Percentiles rank a stretch among this genome's conserved stretches.
These are phyloP conservation scores for Aureobasidium leucospermi DNA, from an alignment of 2,329 filamentous ascomycete species.

Conservation along the genomic window DNA sequence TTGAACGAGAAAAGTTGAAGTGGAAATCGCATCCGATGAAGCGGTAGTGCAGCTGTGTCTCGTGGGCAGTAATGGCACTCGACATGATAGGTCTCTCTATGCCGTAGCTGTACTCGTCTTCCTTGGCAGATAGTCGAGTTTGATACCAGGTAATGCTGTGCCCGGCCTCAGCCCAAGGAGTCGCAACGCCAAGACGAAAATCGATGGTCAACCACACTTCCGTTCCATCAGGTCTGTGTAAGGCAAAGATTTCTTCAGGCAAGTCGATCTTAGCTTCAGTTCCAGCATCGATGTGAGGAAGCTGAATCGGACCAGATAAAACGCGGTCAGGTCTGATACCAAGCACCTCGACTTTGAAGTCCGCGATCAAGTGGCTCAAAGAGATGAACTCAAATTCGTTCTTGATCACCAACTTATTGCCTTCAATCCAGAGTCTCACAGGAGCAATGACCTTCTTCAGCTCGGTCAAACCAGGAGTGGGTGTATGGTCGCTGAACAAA, in stretches of 20 bases:
- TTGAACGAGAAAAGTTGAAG: constrained; percentile 11
- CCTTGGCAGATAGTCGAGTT: constrained; percentile 10
- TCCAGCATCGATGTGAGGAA: not conserved
- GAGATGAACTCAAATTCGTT: constrained; percentile 26
- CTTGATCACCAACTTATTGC: constrained; percentile 20
- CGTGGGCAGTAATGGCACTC: not conserved
- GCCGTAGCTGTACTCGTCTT: not conserved
- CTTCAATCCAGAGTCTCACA: constrained; percentile 20
- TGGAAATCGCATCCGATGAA: constrained; percentile 12
- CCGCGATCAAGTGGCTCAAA: constrained; percentile 8
- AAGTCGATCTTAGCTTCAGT: constrained; percentile 2
- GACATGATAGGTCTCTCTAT: constrained; percentile 10
- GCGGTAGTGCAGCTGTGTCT: constrained; percentile 5
- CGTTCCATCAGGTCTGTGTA: constrained; percentile 17
- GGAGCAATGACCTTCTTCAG: constrained; percentile 40
- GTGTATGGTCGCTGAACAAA: constrained; percentile 34
- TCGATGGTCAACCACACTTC: constrained; percentile 43
- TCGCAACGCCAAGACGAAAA: constrained; percentile 37
- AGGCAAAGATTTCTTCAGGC: not conserved
- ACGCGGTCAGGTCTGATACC: constrained; percentile 62
- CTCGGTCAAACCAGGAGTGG: constrained; percentile 34
- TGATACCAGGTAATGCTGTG: constrained; percentile 21
- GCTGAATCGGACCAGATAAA: constrained; percentile 58
- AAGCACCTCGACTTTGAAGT: constrained; percentile 9
- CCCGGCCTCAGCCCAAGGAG: constrained; percentile 36